phyloP scores from a whole-genome alignment of 2,329 filamentous ascomycete species.

The Fusarium sp. region DNA sequence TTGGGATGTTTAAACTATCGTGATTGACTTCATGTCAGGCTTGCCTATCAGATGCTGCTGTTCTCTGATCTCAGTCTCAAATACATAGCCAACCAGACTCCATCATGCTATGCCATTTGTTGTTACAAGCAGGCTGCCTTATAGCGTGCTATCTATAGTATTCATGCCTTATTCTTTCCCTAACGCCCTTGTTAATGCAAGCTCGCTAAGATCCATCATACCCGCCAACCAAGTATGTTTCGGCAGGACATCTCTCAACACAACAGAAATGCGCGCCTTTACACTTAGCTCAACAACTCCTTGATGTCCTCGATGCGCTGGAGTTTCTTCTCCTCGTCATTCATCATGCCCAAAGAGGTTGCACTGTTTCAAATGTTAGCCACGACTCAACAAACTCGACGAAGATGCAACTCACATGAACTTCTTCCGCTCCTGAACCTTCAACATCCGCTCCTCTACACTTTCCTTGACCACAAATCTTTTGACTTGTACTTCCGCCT shows the following conservation, averaged over 20 bases:
- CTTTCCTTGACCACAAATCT: constrained; percentile 91
- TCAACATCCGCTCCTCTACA: constrained; percentile 95
- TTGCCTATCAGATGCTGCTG: constrained; percentile 37
- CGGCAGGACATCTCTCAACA: constrained; percentile 1
- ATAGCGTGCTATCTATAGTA: constrained; percentile 21
- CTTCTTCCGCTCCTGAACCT: constrained; percentile 95
- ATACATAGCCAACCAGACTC: constrained; percentile 22
- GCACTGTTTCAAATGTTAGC: constrained; percentile 70
- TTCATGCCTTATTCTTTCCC: constrained; percentile 22
- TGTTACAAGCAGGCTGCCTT: constrained; percentile 15
- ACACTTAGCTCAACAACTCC: constrained; percentile 79
- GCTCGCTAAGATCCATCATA: background rate
- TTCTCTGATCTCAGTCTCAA: constrained; percentile 30
- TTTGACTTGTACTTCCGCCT: constrained; percentile 85
- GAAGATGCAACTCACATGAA: constrained; percentile 78
- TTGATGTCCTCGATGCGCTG: constrained; percentile 95
- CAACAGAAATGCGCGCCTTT: background rate
- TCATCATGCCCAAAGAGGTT: constrained; percentile 95
- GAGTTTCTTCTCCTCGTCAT: constrained; percentile 90
- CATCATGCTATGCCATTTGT: constrained; percentile 26
- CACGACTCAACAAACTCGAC: background rate
- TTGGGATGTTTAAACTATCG: constrained; percentile 15
- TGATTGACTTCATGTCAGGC: constrained; percentile 45
- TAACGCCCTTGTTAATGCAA: constrained; percentile 37
- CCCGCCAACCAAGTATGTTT: constrained; percentile 9